A percentile compares a stretch with the other conserved stretches of the same genome.
phyloP scores from a whole-genome alignment of 2,329 filamentous ascomycete genomes.

The Colletotrichum filicis region DNA sequence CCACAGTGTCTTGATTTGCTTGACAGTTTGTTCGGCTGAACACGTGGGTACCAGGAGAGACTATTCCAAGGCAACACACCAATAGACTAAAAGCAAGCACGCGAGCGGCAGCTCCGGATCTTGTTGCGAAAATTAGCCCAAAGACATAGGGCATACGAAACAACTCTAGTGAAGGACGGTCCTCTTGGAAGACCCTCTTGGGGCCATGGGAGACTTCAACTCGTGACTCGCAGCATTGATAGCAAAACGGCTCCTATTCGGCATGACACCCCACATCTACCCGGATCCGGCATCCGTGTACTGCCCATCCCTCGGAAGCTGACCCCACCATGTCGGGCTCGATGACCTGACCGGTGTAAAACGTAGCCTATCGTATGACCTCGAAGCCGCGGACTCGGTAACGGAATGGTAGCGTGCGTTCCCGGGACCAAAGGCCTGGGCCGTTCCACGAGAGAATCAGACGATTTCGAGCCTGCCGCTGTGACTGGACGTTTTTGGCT shows the following conservation, averaged over 20 bases:
- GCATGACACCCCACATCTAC: background rate
- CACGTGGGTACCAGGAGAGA: too few species aligned
- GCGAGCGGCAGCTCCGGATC: background rate
- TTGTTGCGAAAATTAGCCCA: background rate
- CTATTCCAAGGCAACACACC: background rate
- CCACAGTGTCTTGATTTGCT: too few species aligned
- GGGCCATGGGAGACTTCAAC: background rate
- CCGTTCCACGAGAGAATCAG: background rate
- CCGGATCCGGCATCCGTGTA: conserved; percentile 8
- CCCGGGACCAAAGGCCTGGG: background rate
- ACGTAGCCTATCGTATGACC: background rate
- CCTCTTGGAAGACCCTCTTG: background rate
- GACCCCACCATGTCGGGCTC: conserved; percentile 1
- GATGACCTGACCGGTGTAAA: background rate
- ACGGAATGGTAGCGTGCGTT: too few species aligned
- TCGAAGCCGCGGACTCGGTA: background rate
- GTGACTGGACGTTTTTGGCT: background rate
- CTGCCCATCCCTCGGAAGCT: background rate
- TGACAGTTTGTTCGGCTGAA: too few species aligned
- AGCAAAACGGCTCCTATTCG: background rate
- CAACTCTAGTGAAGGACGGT: background rate
- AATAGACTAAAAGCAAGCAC: background rate
- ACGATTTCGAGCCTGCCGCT: background rate
- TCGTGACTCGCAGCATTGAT: background rate
- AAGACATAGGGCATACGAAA: background rate